phyloP scores from a whole-genome alignment of 257 asterid genomes.

The Catharanthus roseus region DNA sequence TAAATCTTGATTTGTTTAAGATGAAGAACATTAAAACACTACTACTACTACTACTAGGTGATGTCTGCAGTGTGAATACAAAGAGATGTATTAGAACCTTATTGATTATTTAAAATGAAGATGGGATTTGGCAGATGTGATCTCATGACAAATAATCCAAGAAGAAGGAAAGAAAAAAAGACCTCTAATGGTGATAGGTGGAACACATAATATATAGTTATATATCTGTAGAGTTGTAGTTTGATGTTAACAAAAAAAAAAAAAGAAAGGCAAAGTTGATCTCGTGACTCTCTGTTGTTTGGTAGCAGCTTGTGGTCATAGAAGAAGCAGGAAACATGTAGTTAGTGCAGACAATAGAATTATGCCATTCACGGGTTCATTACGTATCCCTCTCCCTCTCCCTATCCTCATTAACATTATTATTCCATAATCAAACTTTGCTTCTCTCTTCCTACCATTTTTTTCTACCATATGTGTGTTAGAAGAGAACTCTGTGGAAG shows the following conservation, averaged over 20 bases:
- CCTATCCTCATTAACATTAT: too few relatives aligned
- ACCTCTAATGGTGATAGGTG: constrained; percentile 5
- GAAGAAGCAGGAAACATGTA: constrained; percentile 14
- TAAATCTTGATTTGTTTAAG: not conserved
- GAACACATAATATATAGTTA: too few relatives aligned
- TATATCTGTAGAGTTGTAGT: not conserved
- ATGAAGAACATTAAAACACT: not conserved
- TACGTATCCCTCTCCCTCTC: not conserved
- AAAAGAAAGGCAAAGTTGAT: constrained; percentile 19
- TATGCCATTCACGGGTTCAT: constrained; percentile 30
- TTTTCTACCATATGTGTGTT: too few relatives aligned
- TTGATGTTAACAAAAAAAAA: too few relatives aligned
- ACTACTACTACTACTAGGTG: too few relatives aligned
- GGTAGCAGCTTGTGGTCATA: constrained; percentile 46
- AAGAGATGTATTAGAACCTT: not conserved
- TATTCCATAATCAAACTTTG: not conserved
- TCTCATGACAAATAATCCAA: constrained; percentile 7
- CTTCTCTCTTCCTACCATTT: not conserved
- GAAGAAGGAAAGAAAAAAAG: not conserved
- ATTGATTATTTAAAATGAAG: not conserved
- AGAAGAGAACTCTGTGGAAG: too few relatives aligned
- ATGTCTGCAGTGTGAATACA: not conserved
- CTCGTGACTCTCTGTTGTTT: constrained; percentile 67
- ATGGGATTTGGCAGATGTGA: constrained; percentile 3
- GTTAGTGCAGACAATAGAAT: constrained; percentile 21